Base-by-base conservation (phyloP, 495 filamentous ascomycete species). In the Podospora pseudocomata region DNA sequence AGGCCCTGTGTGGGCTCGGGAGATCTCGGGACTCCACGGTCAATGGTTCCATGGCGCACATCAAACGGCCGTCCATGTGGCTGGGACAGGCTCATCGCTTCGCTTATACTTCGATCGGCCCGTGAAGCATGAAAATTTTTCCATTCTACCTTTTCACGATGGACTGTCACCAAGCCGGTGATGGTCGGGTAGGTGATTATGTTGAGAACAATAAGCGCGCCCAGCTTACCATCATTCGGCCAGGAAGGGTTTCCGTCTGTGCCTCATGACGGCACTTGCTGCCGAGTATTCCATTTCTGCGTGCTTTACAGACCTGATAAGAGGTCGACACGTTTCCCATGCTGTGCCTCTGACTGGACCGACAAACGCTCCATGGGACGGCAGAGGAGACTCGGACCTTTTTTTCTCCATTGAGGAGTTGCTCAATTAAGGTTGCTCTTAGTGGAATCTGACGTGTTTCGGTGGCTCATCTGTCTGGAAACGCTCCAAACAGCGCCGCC, bases 291-390 rank as follows among this genome's bases (percentile, higher is more conserved):
- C 64, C 64, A 59, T 53, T 23, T 57, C 23, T 32, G 18, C 28
- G 63, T 27, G 34, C 60, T 53, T 49, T 49, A 49, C 39, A 49
- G 39, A 49, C 54, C 32, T 18, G 26, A 30, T 15, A 39, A 2
- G 27, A 23, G 7, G 19, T 39, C 27, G 13, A 34, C 70, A 72
- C 70, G 70, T 72, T 72, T 55, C 15, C 13, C 30, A 58, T 53
- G 30, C 26, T 58, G 65, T 15, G 32, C 3, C 20, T 68, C 60
- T 67, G 65, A 72, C 57, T 72, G 71, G 71, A 67, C 59, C 55
- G 23, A 58, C 39, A 49, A 49, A 11, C 39, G 39, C 39, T 49
- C 15, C 39, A 49, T 49, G 39, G 39, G 39, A 49, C 39, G 39
- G 39, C 39, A 49, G 39, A 49, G 39, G 39, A 49, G 11, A 13